Conservation (phyloP, 441 rosid species). For the Brassica hybrid region DNA sequence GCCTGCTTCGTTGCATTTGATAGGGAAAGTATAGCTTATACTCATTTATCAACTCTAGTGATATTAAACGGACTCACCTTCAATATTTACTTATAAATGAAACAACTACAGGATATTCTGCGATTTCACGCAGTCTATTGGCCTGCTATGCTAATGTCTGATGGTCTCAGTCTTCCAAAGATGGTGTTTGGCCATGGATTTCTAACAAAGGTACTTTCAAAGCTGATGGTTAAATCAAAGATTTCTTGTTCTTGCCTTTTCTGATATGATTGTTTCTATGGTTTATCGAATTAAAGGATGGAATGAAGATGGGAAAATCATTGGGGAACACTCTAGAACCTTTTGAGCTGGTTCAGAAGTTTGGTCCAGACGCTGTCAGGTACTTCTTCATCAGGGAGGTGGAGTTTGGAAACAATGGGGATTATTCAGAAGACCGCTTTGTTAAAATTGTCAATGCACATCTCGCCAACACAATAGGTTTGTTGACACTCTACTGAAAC, state of each 20-base stretch:
- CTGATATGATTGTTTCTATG: no score
- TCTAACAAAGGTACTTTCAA: constrained; percentile 75
- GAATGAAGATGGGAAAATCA: constrained; percentile 99
- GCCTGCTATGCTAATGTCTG: constrained; percentile 99
- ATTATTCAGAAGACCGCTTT: constrained; percentile 95
- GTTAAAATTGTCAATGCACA: constrained; percentile 85
- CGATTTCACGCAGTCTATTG: constrained; percentile 97
- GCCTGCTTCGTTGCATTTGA: constrained; percentile 97
- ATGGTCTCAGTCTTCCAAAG: constrained; percentile 82
- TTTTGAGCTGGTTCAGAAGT: constrained; percentile 75
- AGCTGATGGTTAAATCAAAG: not conserved
- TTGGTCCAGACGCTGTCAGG: constrained; percentile 89
- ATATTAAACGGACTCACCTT: constrained; percentile 1
- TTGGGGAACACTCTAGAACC: constrained; percentile 94
- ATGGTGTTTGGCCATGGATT: constrained; percentile 96
- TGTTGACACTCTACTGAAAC: constrained; percentile 16
- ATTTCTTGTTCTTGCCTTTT: not conserved
- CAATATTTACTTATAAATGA: constrained; percentile 4
- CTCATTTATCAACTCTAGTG: constrained; percentile 6
- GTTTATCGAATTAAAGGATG: constrained; percentile 59
- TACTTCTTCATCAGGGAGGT: constrained; percentile 92
- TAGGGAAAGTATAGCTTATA: no score
- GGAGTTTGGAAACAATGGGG: constrained; percentile 94
- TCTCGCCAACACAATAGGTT: constrained; percentile 95
- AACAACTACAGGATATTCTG: constrained; percentile 76